Evolutionary conservation across 2,329 filamentous ascomycete genomes (phyloP), one percentile per base, ranked within the genome.

Genomic region (Neonectria magnoliae): DNA sequence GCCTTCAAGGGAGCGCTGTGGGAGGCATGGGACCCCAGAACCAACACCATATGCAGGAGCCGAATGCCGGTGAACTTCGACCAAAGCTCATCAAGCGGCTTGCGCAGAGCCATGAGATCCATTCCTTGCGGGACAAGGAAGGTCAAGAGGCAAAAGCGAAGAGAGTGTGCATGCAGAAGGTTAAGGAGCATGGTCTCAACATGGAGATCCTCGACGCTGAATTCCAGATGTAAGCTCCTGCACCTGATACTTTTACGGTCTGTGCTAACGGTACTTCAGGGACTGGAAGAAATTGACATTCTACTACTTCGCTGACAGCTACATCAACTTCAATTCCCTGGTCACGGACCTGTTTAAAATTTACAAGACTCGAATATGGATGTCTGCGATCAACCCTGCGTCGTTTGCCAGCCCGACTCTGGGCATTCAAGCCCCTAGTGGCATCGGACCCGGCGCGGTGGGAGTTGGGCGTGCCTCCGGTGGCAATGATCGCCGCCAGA

Each of bases 121-220:
- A 94, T 71, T 90, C 91, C 65, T 84, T 99, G 69, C 90, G 93
- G 65, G 96, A 98, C 74, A 99, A 99, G 78, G 96, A 99, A 81
- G 95, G 94, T 42, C 96, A 97, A 68, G 96, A 99, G 79, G 96
- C 96, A 18, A 98, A 98, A 79, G 96, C 96, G 1, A 98, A 99
- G 82, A 90, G 96, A 60, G 91, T 97, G 47, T 98, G 94, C 77
- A 96, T 97, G 84, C 93, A 97, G 74, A 99, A 98, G 80, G 96
- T 98, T 58, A 92, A 92, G 70, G 95, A 98, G 75, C 94, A 98
- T 78, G 91, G 93, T 52, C 85, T 98, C 29, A 94, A 97, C 73
- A 98, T 99, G 96, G 96, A 99, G 79, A 98, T 99, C 68, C 88
- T 99, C 7, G 96, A 99, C 80, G 96, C 96, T 5, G 96, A 99